Conservation (phyloP, 257 asterid genomes). For the Mitragyna speciosa region DNA sequence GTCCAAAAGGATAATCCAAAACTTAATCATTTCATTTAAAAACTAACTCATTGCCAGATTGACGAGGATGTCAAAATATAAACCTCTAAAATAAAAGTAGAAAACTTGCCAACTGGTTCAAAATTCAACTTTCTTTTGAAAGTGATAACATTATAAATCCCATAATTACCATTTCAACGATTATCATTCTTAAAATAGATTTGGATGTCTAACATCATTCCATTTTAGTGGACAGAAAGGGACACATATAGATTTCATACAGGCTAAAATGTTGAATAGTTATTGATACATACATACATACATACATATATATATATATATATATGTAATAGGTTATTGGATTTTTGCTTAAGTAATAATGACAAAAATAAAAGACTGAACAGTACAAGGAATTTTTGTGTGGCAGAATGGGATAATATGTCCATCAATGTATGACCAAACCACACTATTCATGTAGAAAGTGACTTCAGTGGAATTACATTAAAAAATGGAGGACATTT, state of each 20-base stretch:
- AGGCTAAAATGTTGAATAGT: not conserved
- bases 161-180: not conserved
- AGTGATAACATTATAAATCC: not conserved
- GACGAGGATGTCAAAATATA: not conserved
- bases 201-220: not conserved
- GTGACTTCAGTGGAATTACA: constrained; percentile 15
- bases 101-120: not conserved
- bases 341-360: constrained; percentile 4
- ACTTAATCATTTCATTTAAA: not conserved
- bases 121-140: not conserved
- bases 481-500: not conserved
- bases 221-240: not conserved
- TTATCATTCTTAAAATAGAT: not conserved
- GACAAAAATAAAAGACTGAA: not conserved
- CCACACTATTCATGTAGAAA: not conserved
- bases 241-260: not conserved
- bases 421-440: not conserved
- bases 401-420: constrained; percentile 6
- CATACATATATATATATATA: too few species aligned
- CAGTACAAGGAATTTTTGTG: not conserved
- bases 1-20: constrained; percentile 9
- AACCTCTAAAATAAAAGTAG: too few species aligned
- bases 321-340: too few species aligned
- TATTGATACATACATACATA: too few species aligned
- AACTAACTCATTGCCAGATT: not conserved